Evolutionary conservation across 2,329 filamentous ascomycete species (phyloP), one percentile per base, ranked within the genome.

Genomic region (Beauveria medogensis): DNA sequence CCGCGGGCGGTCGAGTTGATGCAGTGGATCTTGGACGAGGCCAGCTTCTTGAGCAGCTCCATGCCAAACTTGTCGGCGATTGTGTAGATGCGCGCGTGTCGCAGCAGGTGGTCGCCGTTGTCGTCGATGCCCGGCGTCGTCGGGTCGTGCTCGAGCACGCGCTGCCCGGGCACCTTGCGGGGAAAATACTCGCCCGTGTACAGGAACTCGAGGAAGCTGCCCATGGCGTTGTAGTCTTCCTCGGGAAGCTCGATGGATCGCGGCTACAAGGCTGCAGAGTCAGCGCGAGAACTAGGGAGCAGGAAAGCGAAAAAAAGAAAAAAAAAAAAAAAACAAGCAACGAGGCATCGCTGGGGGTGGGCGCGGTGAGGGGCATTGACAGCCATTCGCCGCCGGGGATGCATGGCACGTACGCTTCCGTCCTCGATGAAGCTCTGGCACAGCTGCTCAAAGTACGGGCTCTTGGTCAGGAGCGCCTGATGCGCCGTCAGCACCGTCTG

Each of bases 21-120:
- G 72, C 90, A 90, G 78, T 96, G 91, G 69, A 97, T 96, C 80
- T 97, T 97, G 71, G 84, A 86, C 71, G 90, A 90, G 2, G 92
- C 88, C 30, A 96, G 85, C 20, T 80, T 83, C 74, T 90, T 90
- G 64, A 97, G 84, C 10, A 78, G 78, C 0, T 79, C 75, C 53
- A 91, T 76, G 46, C 85, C 82, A 63, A 94, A 86, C 74, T 89
- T 91, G 68, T 92, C 88, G 26, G 91, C 92, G 26, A 97, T 80
- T 0, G 91, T 96, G 78, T 96, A 96, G 65, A 96, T 84, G 65
- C 89, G 88, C 24, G 92, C 92, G 72, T 97, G 92, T 69, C 90
- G 91, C 63, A 97, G 85, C 20, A 97, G 86, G 70, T 93, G 89
- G 16, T 88, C 82, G 66, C 92, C 92, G n/a, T 83, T 84, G 71